Evolutionary conservation across 2,329 filamentous ascomycete species (phyloP).

Genomic region (Huntiella bhutanensis): DNA sequence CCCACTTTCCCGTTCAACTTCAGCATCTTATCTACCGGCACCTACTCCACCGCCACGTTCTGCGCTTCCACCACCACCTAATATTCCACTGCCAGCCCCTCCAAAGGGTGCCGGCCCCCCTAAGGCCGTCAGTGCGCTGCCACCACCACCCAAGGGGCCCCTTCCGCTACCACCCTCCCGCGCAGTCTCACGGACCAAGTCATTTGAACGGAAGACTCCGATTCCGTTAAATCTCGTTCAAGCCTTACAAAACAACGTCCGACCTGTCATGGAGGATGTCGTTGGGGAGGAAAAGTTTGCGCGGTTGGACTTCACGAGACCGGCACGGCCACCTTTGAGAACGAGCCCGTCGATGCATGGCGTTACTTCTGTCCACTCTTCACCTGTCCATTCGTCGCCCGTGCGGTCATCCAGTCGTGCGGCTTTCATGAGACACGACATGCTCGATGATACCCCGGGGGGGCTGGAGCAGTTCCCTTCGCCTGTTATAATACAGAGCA

Average conservation of each 20-base stretch:
- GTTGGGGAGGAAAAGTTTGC: background rate
- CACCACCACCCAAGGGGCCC: background rate
- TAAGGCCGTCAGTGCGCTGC: background rate
- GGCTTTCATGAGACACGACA: no score
- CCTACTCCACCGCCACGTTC: conserved; percentile 2
- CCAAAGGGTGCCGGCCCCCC: background rate
- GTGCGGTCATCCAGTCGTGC: background rate
- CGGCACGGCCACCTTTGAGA: no score
- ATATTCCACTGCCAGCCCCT: background rate
- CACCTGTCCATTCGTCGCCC: background rate
- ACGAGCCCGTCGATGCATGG: no score
- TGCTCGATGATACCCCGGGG: background rate
- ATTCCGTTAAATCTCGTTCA: conserved; percentile 1
- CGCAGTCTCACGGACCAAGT: background rate
- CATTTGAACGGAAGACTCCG: conserved; percentile 1
- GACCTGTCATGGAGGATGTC: background rate
- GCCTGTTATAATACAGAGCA: background rate
- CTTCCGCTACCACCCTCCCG: background rate
- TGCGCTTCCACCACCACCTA: conserved; percentile 4
- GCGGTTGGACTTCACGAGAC: background rate
- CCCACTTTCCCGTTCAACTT: background rate
- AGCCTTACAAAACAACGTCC: conserved; percentile 1
- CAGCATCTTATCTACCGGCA: conserved; percentile 1
- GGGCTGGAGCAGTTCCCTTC: conserved; percentile 1
- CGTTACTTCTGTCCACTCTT: no score